Evolutionary conservation across 2,329 filamentous ascomycete species (phyloP), one percentile per base, ranked within the genome.

Genomic region (Thyridium curvatum): DNA sequence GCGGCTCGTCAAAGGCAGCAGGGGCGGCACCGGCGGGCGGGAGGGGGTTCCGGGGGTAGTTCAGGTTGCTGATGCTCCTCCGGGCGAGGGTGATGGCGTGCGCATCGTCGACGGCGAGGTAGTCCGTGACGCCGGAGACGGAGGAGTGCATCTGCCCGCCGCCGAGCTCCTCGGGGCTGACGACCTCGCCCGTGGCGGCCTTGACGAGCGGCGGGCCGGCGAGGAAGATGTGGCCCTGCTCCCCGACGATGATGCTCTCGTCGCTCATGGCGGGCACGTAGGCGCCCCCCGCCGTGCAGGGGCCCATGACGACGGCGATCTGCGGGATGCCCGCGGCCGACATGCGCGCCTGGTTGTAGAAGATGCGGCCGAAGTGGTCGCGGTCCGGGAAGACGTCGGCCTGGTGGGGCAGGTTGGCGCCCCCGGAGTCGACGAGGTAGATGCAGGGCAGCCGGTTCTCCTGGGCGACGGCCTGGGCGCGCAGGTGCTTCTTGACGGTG

Each of bases 201-300:
- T 96, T 95, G 46, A 98, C 93, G 1, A 98, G 72, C 0, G 93
- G 91, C 14, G 91, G 91, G 0, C 91, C 93, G 1, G 91, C 91
- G 2, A 98, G 78, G 69, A 97, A 98, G 58, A 98, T 95, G 50
- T 94, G 90, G n/a, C 91, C 91, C 60, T 96, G 90, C 38, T 90
- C 84, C 55, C 88, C 81, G 30, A 97, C 93, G 47, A 98, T 97
- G 61, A 98, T 96, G 57, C 81, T 89, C 71, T 97, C 93, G 59
- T 97, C 93, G 44, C 86, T 91, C 91, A 98, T 97, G 53, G 87
- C 88, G 10, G 91, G 91, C 10, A 97, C 90, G 59, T 98, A 97
- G 17, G 91, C 91, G 35, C 91, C 91, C 37, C 91, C 91, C 2
- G 91, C 91, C 1, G 93, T 98, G 65, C 93, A 98, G 32, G 91